phyloP scores from a whole-genome alignment of 2,329 filamentous ascomycete genomes.

The Microthyrium microscopicum region DNA sequence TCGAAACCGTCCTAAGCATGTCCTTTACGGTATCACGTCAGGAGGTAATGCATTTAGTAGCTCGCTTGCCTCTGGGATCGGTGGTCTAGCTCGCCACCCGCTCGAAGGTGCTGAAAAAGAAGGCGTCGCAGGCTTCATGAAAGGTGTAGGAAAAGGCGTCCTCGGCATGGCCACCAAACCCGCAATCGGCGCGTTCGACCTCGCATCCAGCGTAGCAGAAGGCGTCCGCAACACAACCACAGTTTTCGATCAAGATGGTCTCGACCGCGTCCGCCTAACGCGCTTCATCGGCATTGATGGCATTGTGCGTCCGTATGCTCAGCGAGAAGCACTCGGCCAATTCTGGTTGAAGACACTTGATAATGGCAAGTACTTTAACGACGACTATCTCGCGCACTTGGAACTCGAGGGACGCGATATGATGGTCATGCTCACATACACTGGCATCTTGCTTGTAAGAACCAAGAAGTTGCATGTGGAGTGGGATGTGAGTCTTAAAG shows the following conservation, averaged over 20 bases:
- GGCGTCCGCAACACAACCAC: constrained; percentile 98
- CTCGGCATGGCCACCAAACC: constrained; percentile 93
- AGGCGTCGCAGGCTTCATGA: constrained; percentile 85
- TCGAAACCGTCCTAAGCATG: constrained; percentile 90
- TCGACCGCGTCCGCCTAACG: constrained; percentile 85
- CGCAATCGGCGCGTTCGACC: constrained; percentile 88
- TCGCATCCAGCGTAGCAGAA: constrained; percentile 92
- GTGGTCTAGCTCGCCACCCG: constrained; percentile 82
- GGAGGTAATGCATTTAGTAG: constrained; percentile 90
- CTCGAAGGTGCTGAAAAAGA: constrained; percentile 93
- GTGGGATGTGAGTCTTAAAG: constrained; percentile 92
- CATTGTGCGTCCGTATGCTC: constrained; percentile 83
- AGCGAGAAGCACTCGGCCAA: constrained; percentile 88
- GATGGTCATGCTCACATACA: constrained; percentile 46
- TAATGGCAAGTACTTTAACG: constrained; percentile 94
- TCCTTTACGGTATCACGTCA: constrained; percentile 85
- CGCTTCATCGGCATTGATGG: constrained; percentile 87
- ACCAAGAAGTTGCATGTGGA: constrained; percentile 73
- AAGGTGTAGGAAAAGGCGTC: constrained; percentile 90
- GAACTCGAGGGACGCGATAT: constrained; percentile 83
- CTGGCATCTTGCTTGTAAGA: constrained; percentile 74
- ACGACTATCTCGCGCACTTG: constrained; percentile 90
- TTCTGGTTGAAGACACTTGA: constrained; percentile 98
- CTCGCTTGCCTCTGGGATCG: constrained; percentile 83
- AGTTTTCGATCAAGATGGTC: constrained; percentile 85